These are phyloP conservation scores for Microsporum ferrugineum DNA, from an alignment of 2,329 filamentous ascomycete genomes.

Conservation along the genomic window DNA sequence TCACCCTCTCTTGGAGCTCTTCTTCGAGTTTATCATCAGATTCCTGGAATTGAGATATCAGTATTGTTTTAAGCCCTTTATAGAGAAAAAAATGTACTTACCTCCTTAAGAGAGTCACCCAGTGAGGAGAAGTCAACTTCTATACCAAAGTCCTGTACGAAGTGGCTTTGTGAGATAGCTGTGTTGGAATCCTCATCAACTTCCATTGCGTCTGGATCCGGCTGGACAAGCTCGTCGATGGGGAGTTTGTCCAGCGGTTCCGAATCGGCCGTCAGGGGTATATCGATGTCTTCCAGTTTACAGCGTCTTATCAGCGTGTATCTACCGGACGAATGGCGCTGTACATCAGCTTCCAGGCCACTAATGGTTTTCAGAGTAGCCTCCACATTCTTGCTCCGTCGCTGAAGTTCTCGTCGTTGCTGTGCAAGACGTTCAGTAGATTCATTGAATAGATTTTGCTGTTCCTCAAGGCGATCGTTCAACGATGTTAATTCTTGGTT, in stretches of 20 bases:
- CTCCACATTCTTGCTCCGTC: conserved; percentile 74
- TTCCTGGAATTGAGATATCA: conserved; percentile 40
- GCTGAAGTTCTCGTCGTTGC: conserved; percentile 68
- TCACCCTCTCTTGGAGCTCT: conserved; percentile 65
- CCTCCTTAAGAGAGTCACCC: conserved; percentile 69
- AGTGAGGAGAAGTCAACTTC: conserved; percentile 73
- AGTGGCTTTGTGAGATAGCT: conserved; percentile 44
- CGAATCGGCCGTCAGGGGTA: conserved; percentile 66
- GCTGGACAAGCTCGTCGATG: conserved; percentile 67
- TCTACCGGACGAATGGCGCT: conserved; percentile 71
- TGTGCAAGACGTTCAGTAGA: conserved; percentile 67
- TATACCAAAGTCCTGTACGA: conserved; percentile 82
- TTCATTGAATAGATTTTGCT: conserved; percentile 55
- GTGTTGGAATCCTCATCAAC: conserved; percentile 58
- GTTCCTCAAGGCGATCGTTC: conserved; percentile 57
- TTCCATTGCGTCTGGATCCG: conserved; percentile 84
- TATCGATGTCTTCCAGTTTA: conserved; percentile 82
- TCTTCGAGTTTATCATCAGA: conserved; percentile 62
- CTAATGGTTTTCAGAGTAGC: conserved; percentile 61
- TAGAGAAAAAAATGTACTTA: conserved; percentile 31
- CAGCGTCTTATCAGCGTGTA: conserved; percentile 78
- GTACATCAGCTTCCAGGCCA: conserved; percentile 70
- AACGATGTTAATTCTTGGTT: conserved; percentile 67
- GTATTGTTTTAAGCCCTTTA: conserved; percentile 16
- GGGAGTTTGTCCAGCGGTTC: conserved; percentile 66